Percentiles rank a stretch among this genome's conserved stretches.
phyloP scores from a whole-genome alignment of 805 yeast species.

The Yarrowia yakushimensis region DNA sequence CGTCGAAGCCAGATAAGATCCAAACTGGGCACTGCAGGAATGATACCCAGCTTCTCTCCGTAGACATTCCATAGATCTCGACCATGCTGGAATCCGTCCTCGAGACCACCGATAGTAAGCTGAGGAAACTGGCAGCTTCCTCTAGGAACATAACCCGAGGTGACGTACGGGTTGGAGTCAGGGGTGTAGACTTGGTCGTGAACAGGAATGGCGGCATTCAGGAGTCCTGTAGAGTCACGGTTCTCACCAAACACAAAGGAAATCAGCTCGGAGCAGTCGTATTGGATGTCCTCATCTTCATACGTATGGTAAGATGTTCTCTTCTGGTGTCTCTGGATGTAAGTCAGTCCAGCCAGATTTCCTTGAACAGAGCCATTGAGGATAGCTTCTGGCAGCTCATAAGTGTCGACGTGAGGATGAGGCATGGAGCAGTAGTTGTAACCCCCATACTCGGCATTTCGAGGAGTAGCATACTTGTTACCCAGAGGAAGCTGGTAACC shows the following conservation, averaged over 20 bases:
- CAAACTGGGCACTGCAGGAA: slow-evolving; percentile 40
- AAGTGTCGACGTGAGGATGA: slow-evolving; percentile 1
- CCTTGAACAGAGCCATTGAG: neutral
- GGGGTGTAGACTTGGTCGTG: slow-evolving; percentile 11
- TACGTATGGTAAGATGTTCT: slow-evolving; percentile 4
- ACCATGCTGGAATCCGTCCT: slow-evolving; percentile 43
- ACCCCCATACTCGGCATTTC: neutral
- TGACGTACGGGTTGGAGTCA: slow-evolving; percentile 3
- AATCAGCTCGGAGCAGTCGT: neutral
- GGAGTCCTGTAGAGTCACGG: neutral
- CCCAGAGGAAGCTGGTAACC: slow-evolving; percentile 1
- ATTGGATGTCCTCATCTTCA: neutral
- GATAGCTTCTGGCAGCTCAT: neutral
- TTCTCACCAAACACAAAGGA: slow-evolving; percentile 6
- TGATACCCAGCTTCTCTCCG: slow-evolving; percentile 38
- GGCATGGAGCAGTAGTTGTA: slow-evolving; percentile 18
- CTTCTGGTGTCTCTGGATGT: slow-evolving; percentile 15
- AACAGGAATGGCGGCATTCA: slow-evolving; percentile 14
- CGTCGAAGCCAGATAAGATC: slow-evolving; percentile 1
- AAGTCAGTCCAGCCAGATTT: neutral
- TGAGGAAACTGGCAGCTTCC: slow-evolving; percentile 42
- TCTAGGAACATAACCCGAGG: neutral
- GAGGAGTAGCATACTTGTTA: neutral
- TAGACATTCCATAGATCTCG: slow-evolving; percentile 41
- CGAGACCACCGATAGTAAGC: slow-evolving; percentile 42